Evolutionary conservation across 2,329 filamentous ascomycete species (phyloP), one percentile per base, ranked within the genome.

Genomic region (Colletotrichum destructivum): DNA sequence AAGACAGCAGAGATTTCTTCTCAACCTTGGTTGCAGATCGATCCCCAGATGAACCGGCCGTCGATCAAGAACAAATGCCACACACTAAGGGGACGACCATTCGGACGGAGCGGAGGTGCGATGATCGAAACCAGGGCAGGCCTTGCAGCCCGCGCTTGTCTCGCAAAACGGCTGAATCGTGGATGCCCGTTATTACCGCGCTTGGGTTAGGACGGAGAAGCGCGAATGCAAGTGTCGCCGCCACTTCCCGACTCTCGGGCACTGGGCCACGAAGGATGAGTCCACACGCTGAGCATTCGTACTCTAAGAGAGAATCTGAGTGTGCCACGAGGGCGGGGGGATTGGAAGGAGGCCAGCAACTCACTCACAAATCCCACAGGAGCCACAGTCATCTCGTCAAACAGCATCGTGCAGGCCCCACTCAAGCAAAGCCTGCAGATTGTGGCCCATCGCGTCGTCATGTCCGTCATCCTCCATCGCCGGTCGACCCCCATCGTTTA

Each of bases 121-220:
- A 69, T 59, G 69, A 60, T 40, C 59, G 16, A 47, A 54, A 46
- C 64, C 46, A 26, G 69, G 69, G 54, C 64, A 49, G 21, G 57
- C 65, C 59, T 63, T 46, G 65, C 64, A 47, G 59, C 65, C 12
- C 65, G 69, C 69, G 69, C 64, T 71, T 71, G 67, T 66, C 6
- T 26, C 62, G 52, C 59, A 59, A 47, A 59, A 71, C 59, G 38
- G 59, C 63, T 46, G 57, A 59, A 62, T 40, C 52, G 64, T 69
- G 38, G 42, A 46, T 56, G 63, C 21, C 26, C 35, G 44, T 69
- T 65, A 59, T 69, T 68, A 55, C 69, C 64, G 69, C 69, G 69
- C 69, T 71, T 69, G 59, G 44, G 64, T 68, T 69, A 11, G 44
- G 57, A 69, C 40, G 52, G 51, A 59, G 63, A 71, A 68, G 69